Evolutionary conservation across 2,329 filamentous ascomycete species (phyloP).

Genomic region (Hirsutella rhossiliensis): DNA sequence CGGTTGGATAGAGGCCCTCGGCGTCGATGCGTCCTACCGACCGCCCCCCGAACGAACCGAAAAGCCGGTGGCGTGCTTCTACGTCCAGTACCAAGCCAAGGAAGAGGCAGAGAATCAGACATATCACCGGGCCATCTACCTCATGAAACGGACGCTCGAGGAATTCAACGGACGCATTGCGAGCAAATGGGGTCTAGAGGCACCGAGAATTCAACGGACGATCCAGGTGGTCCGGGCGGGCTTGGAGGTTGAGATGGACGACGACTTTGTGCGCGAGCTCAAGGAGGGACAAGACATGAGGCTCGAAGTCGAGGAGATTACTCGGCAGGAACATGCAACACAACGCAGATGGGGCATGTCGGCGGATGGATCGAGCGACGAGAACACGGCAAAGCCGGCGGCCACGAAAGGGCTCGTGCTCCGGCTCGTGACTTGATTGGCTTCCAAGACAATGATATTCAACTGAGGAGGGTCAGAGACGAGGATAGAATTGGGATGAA

Average conservation of each 20-base stretch:
- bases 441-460: neutral
- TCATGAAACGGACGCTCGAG: slow-evolving; percentile 61
- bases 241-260: slow-evolving; percentile 76
- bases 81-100: slow-evolving; percentile 49
- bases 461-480: neutral
- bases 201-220: slow-evolving; percentile 56
- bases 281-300: slow-evolving; percentile 89
- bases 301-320: slow-evolving; percentile 47
- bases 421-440: slow-evolving; percentile 1
- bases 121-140: slow-evolving; percentile 76
- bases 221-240: slow-evolving; percentile 64
- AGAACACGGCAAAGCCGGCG: neutral
- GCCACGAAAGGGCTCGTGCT: neutral
- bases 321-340: slow-evolving; percentile 16
- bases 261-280: slow-evolving; percentile 75
- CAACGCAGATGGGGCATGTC: slow-evolving; percentile 54
- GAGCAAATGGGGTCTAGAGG: slow-evolving; percentile 69
- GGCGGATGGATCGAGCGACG: slow-evolving; percentile 31
- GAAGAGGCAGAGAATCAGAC: slow-evolving; percentile 39
- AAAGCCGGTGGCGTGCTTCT: slow-evolving; percentile 80
- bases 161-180: slow-evolving; percentile 66
- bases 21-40: slow-evolving; percentile 76
- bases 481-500: neutral
- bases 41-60: slow-evolving; percentile 60
- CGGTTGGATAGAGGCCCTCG: slow-evolving; percentile 83